Evolutionary conservation across 1,139 yeast species (phyloP).

Genomic region (Suhomyces maxii): DNA sequence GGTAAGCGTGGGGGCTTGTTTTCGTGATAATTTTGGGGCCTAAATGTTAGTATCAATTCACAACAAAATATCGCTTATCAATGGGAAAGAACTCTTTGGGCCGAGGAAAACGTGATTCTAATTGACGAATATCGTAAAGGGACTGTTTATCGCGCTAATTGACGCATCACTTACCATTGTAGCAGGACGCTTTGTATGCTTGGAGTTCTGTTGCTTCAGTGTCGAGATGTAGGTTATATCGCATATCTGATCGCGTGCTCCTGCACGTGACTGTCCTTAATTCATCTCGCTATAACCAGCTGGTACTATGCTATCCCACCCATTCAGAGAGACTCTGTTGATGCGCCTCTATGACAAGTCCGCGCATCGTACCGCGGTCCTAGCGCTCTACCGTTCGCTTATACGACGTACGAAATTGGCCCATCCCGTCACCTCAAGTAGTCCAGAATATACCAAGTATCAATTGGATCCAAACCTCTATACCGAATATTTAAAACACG

Average conservation of each 20-base stretch:
- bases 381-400: constrained; percentile 14
- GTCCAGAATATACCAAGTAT: constrained; percentile 8
- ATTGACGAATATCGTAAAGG: too few relatives aligned
- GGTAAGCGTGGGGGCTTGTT: constrained; percentile 19
- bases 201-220: too few relatives aligned
- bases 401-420: constrained; percentile 15
- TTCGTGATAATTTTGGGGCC: constrained; percentile 30
- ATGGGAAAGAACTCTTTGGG: too few relatives aligned
- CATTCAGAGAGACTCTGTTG: too few relatives aligned
- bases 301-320: too few relatives aligned
- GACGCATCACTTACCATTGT: too few relatives aligned
- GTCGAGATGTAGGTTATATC: too few relatives aligned
- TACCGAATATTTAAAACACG: constrained; percentile 14
- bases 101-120: too few relatives aligned
- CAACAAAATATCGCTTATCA: too few relatives aligned
- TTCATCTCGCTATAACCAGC: not conserved
- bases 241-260: not conserved
- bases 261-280: not conserved
- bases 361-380: constrained; percentile 5
- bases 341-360: constrained; percentile 7
- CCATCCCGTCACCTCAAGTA: not conserved
- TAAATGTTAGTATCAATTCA: constrained; percentile 6
- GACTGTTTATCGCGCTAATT: too few relatives aligned
- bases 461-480: constrained; percentile 14
- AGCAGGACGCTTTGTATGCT: too few relatives aligned